phyloP scores from a whole-genome alignment of 75 land plant species.

The Isoetes taiwanensis region DNA sequence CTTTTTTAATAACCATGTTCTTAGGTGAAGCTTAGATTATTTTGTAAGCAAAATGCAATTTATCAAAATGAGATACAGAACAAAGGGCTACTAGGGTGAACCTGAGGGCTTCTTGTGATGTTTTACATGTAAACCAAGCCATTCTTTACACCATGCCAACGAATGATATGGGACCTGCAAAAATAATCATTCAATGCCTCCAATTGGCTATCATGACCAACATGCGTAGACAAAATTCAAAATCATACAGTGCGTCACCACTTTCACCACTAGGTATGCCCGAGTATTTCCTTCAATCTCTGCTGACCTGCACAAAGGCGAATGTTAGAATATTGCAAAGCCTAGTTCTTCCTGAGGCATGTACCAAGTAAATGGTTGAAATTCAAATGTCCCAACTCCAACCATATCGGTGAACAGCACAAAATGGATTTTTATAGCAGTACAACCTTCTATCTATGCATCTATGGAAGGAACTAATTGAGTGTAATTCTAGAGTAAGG shows the following conservation, averaged over 20 bases:
- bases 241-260: constrained; percentile 35
- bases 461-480: no score
- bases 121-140: constrained; percentile 90
- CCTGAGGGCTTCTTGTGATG: constrained; percentile 95
- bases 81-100: constrained; percentile 2
- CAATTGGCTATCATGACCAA: no score
- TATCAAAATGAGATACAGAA: background rate
- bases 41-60: background rate
- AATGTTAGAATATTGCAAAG: background rate
- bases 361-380: no score
- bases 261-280: constrained; percentile 72
- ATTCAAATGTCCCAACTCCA: no score
- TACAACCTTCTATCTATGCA: no score
- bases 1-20: no score
- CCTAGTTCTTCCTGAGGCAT: no score
- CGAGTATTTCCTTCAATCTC: constrained; percentile 49
- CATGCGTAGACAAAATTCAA: no score
- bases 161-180: constrained; percentile 94
- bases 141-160: constrained; percentile 90
- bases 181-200: background rate
- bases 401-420: no score
- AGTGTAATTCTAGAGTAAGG: no score
- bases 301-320: constrained; percentile 40
- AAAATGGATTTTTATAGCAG: no score
- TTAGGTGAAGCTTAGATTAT: no score